A percentile compares a stretch with the other conserved stretches of the same genome.
Evolutionary conservation across 148 eudicot species (phyloP).

Genomic region (Chenopodium quinoa): DNA sequence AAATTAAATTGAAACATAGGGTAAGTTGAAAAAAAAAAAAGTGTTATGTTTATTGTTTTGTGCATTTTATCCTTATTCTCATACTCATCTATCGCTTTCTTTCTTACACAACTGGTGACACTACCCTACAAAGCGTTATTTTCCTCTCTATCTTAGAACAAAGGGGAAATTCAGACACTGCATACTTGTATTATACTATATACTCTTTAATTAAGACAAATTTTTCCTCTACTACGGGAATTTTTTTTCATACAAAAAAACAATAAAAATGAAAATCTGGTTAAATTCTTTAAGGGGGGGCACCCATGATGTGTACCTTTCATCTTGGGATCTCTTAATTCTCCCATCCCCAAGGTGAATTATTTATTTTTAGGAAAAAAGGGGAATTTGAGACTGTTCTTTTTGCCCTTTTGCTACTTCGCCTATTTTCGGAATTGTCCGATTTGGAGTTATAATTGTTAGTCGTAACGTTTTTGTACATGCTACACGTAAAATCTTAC

Average conservation of each 20-base stretch:
- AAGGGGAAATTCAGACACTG: slow-evolving; percentile 54
- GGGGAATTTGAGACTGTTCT: slow-evolving; percentile 16
- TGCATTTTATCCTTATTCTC: slow-evolving; percentile 29
- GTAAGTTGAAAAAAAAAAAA: no score
- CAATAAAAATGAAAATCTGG: no score
- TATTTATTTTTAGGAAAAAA: slow-evolving; percentile 1
- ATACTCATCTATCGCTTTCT: slow-evolving; percentile 68
- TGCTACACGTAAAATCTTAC: no score
- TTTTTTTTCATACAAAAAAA: no score
- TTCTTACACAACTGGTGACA: slow-evolving; percentile 34
- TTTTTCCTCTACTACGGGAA: background rate
- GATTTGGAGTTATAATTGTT: background rate
- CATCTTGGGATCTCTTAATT: slow-evolving; percentile 29
- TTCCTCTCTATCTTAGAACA: slow-evolving; percentile 26
- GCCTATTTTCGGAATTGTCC: background rate
- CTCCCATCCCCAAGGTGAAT: slow-evolving; percentile 13
- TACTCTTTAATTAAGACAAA: slow-evolving; percentile 4
- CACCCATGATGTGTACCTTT: slow-evolving; percentile 55
- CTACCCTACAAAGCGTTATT: slow-evolving; percentile 55
- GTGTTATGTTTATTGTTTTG: background rate
- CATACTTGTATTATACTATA: slow-evolving; percentile 25
- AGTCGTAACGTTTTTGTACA: background rate
- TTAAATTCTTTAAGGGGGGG: slow-evolving; percentile 9
- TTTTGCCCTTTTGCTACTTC: slow-evolving; percentile 27
- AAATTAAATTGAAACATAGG: no score